These are phyloP conservation scores for Sclerotinia minor DNA, from an alignment of 2,329 filamentous ascomycete genomes.

Conservation along the genomic window DNA sequence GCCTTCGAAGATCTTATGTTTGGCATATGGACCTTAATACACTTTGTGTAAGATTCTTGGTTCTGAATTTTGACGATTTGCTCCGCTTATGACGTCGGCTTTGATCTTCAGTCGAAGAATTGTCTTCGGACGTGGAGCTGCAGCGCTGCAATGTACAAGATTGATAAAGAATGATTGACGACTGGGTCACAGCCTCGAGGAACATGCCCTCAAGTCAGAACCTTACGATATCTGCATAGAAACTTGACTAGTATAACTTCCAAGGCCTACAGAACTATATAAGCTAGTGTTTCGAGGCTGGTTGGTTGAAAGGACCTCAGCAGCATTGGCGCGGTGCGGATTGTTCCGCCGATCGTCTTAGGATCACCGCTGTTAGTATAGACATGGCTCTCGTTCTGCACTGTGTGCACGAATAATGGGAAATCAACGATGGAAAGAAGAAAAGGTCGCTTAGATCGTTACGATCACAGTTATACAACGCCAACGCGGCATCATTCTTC, in stretches of 20 bases:
- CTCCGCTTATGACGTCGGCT: accelerated
- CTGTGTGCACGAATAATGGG: too few species aligned
- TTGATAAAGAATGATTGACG: neutral
- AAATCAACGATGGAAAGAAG: neutral
- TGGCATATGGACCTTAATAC: too few species aligned
- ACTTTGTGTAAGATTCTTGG: neutral
- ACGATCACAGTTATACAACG: neutral
- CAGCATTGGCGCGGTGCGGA: neutral
- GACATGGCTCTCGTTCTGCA: neutral
- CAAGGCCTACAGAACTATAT: neutral
- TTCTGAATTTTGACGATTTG: neutral
- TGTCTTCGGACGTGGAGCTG: neutral
- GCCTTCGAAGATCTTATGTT: neutral
- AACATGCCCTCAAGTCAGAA: neutral
- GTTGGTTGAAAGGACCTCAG: too few species aligned
- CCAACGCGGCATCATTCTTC: neutral
- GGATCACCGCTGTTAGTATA: too few species aligned
- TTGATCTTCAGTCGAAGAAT: neutral
- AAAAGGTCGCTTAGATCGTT: neutral
- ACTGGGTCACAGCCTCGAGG: too few species aligned
- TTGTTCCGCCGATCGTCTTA: neutral
- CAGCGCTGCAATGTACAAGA: neutral
- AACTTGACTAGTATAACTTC: neutral
- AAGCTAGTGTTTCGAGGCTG: neutral
- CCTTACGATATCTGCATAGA: neutral